Base-by-base conservation (phyloP, 306 rosid species). In the Vigna radiata region DNA sequence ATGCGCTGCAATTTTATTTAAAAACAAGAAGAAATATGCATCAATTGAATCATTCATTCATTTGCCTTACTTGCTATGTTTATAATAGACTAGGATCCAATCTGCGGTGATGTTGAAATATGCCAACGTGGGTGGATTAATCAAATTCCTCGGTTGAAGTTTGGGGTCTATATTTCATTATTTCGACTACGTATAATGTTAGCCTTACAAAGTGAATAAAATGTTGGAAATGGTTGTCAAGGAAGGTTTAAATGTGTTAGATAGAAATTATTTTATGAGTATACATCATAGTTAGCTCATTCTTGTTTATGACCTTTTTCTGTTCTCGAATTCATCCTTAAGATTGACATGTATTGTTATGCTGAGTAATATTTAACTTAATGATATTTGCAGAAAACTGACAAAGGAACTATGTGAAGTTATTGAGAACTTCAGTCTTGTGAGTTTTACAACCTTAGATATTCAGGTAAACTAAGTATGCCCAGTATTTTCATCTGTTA, bases 381-480 rank as follows among this genome's bases (percentile, higher is more conserved):
- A 68, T 77, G 53, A 23, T 36, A 55, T 61, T 83, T 90, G 87
- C 93, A 95, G 98, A 88, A 95, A 95, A 86, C 97, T 95, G 68
- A 95, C 97, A 4, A 89, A 95, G 86, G 97, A 89, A 88, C 88
- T 95, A 59, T 95, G 98, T 83, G 97, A 87, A 46, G 96, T 95
- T 43, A 29, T 95, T 73, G 98, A 95, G 63, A 77, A 87, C 81
- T 92, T 29, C 69, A 33, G 93, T 81, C 82, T 88, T 59, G 98
- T 95, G 81, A 87, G 76, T 70, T 95, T 95, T 83, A 62, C 98
- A 47, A 92, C 98, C 75, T 88, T 95, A 68, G 97, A 95, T 86
- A 95, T 95, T 81, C 98, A 92, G 98, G 97, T 81, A 80, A 52
- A 83, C 54, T 19, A 36, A 59, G 50, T 58, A 23, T 50, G 23